Evolutionary conservation across 2,329 filamentous ascomycete species (phyloP), one percentile per base, ranked within the genome.

Genomic region (Neofusicoccum kwambonambiense): DNA sequence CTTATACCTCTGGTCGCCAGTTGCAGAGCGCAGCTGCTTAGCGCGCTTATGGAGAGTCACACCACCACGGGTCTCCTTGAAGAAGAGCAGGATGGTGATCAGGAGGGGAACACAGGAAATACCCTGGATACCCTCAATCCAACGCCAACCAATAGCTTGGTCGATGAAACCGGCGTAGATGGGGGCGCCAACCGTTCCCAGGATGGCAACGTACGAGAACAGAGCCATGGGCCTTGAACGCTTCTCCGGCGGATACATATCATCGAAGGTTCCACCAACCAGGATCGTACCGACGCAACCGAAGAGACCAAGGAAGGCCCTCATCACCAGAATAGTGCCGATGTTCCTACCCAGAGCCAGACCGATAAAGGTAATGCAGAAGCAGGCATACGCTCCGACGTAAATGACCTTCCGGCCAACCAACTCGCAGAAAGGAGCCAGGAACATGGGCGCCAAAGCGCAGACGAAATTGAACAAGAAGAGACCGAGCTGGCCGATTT

Each of bases 141-240:
- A 85, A 63, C 83, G 75, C 83, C 83, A 84, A 62, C 82, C 82
- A 22, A 85, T 75, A 45, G 80, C 74, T 69, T 83, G 75, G 70
- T 84, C 81, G 70, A 85, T 83, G 75, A 84, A 84, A 49, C 82
- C 81, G 52, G 82, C 81, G 70, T 84, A 84, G 69, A 84, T 83
- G 44, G 83, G 83, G 3, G 83, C 83, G 4, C 77, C 80, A 31
- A 84, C 82, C 9, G 83, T 84, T 50, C 83, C 83, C 64, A 83
- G 77, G 64, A 83, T 83, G 67, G 81, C 81, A 47, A 83, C 75
- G 73, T 78, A 83, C 13, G 79, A 77, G 75, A 83, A 83, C 62
- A 77, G 76, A 11, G 81, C 80, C 80, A 83, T 82, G 37, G 81
- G 79, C 31, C 77, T 75, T 47, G 80, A 79, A 51, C 80, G 79